Evolutionary conservation across 208 protist genomes (phyloP), one percentile per base, ranked within the genome.

Genomic region (Acanthamoeba lugdunensis): DNA sequence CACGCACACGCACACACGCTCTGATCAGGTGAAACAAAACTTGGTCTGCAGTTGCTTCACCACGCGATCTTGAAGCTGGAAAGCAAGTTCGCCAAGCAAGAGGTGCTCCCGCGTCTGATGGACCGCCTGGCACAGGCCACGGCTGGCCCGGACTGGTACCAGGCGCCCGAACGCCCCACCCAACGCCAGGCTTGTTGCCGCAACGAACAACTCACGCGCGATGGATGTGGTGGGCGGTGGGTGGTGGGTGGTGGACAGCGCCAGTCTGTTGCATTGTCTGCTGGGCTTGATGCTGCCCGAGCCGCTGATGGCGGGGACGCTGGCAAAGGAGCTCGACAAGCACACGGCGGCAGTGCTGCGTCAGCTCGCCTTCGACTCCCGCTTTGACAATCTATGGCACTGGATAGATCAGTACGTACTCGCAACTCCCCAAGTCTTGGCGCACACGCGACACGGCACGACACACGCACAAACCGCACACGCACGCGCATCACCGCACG

Each of bases 341-440:
- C 63, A 69, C 13, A 33, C 25, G 4, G 63, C 4, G 63, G n/a
- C 63, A 69, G 63, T 69, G 63, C n/a, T 69, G 63, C 63, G 63
- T 69, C 63, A 69, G 63, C 63, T 69, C 63, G 63, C 63, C 63
- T 69, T 69, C n/a, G 63, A 69, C 25, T 69, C 63, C 63, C 63
- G 63, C 63, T 69, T 69, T 30, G 63, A 69, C 25, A 69, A 28
- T 33, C 23, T 69, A n/a, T 69, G 63, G 63, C 63, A 69, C n/a
- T 69, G 63, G 63, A 69, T 69, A n/a, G n/a, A n/a, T n/a, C 63
- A 69, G 63, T 69, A 69, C 25, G 63, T 30, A 5, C 63, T 69
- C 25, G n/a, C n/a, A n/a, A n/a, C n/a, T n/a, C n/a, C n/a, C n/a
- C n/a, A n/a, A n/a, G n/a, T n/a, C n/a, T n/a, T n/a, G n/a, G n/a